A percentile compares a stretch with the other conserved stretches of the same genome.
Evolutionary conservation across 306 rosid species (phyloP).

Genomic region (Quercus wislizeni): DNA sequence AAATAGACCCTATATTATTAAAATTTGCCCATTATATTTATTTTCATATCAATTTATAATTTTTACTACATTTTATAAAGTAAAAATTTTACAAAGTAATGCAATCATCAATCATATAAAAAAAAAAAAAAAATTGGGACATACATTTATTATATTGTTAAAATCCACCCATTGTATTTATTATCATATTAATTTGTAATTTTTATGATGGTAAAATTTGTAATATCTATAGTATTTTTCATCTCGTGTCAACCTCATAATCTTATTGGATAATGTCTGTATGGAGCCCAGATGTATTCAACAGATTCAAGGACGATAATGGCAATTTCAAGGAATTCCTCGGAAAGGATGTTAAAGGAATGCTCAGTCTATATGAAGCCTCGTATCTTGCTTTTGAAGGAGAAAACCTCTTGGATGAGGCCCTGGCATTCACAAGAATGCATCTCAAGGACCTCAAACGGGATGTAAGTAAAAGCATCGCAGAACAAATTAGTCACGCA

Average conservation of each 20-base stretch:
- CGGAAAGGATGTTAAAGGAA: constrained; percentile 36
- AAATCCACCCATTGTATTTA: too few species aligned
- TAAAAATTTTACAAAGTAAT: too few species aligned
- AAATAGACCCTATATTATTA: too few species aligned
- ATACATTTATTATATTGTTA: too few species aligned
- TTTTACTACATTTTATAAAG: too few species aligned
- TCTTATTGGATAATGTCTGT: not conserved
- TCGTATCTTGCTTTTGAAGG: constrained; percentile 42
- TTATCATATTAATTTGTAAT: too few species aligned
- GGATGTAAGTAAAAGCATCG: not conserved
- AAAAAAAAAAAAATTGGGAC: too few species aligned
- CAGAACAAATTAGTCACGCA: constrained; percentile 37
- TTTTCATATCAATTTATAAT: too few species aligned
- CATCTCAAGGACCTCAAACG: constrained; percentile 26
- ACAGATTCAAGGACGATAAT: constrained; percentile 16
- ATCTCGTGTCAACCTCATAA: not conserved
- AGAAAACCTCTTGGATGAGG: constrained; percentile 49
- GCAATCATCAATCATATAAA: too few species aligned
- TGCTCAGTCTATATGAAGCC: constrained; percentile 57
- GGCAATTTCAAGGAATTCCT: constrained; percentile 25
- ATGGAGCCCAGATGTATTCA: constrained; percentile 40
- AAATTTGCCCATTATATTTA: too few species aligned
- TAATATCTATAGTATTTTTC: not conserved
- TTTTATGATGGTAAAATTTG: too few species aligned
- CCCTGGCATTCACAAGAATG: constrained; percentile 28